These are phyloP conservation scores for Ganoderma resinaceum DNA, from an alignment of 1,284 basidiomycete species.

Conservation along the genomic window DNA sequence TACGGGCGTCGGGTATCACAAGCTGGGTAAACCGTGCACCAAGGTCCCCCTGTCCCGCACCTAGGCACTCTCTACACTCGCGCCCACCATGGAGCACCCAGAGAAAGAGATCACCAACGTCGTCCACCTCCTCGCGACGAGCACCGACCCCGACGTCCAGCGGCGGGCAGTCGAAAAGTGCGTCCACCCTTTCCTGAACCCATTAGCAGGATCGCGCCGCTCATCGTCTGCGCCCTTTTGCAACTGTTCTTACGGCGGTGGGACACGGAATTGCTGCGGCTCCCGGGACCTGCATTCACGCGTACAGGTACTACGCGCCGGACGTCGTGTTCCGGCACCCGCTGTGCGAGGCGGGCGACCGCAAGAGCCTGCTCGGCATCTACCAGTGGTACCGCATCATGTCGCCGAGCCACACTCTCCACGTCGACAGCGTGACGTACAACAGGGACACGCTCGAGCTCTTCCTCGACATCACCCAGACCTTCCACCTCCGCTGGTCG, in stretches of 20 bases:
- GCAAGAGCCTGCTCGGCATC: slow-evolving; percentile 57
- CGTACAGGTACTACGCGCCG: slow-evolving; percentile 52
- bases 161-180: slow-evolving; percentile 49
- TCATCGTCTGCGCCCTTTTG: too few species aligned
- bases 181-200: not conserved
- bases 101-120: slow-evolving; percentile 54
- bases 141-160: slow-evolving; percentile 57
- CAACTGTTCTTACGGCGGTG: too few species aligned
- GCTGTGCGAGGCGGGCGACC: slow-evolving; percentile 56
- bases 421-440: slow-evolving; percentile 54
- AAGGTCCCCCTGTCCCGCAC: not conserved
- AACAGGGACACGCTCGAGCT: slow-evolving; percentile 46
- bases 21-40: not conserved
- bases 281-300: too few species aligned
- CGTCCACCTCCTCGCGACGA: slow-evolving; percentile 50
- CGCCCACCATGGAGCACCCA: slow-evolving; percentile 58
- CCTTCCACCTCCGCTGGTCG: slow-evolving; percentile 58
- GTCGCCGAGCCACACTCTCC: slow-evolving; percentile 53
- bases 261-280: not conserved
- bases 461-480: slow-evolving; percentile 56
- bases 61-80: not conserved
- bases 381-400: slow-evolving; percentile 71
- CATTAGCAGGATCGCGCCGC: too few species aligned
- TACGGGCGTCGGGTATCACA: not conserved
- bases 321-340: slow-evolving; percentile 65